Conservation (phyloP, 768 basidiomycete genomes). For the Collybia nuda region DNA sequence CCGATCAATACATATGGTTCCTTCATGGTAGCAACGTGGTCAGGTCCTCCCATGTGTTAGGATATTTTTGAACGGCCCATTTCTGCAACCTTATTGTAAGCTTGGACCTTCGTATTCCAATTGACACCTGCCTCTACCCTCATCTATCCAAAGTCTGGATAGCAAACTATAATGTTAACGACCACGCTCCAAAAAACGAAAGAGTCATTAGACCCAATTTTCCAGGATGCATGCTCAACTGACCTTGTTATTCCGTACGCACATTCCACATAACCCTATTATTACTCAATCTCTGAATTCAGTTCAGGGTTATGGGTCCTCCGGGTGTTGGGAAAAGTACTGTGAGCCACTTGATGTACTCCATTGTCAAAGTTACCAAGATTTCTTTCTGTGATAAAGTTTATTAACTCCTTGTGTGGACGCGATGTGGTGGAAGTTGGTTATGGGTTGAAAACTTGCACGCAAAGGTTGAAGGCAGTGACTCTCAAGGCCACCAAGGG, state of each 20-base stretch:
- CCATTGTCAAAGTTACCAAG: background rate
- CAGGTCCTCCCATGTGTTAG: too few relatives aligned
- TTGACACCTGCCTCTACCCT: too few relatives aligned
- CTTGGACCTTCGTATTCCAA: too few relatives aligned
- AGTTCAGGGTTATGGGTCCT: slow-evolving; percentile 25
- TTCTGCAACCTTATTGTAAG: too few relatives aligned
- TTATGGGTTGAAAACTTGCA: slow-evolving; percentile 21
- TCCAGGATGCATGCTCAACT: background rate
- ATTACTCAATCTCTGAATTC: background rate
- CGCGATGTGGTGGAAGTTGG: slow-evolving; percentile 15
- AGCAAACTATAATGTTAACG: too few relatives aligned
- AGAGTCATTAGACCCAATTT: background rate
- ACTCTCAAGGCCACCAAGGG: background rate
- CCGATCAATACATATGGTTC: too few relatives aligned
- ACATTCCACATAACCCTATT: background rate
- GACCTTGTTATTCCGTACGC: slow-evolving; percentile 1
- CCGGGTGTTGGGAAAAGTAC: slow-evolving; percentile 31
- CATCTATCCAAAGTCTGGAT: too few relatives aligned
- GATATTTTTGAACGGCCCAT: too few relatives aligned
- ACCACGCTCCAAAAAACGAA: too few relatives aligned
- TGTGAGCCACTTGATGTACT: slow-evolving; percentile 11
- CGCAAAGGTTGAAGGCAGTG: slow-evolving; percentile 15
- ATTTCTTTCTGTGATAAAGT: slow-evolving; percentile 12
- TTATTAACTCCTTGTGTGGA: slow-evolving; percentile 16
- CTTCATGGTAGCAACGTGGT: too few relatives aligned